Evolutionary conservation across 306 rosid species (phyloP).

Genomic region (Canavalia ensiformis): DNA sequence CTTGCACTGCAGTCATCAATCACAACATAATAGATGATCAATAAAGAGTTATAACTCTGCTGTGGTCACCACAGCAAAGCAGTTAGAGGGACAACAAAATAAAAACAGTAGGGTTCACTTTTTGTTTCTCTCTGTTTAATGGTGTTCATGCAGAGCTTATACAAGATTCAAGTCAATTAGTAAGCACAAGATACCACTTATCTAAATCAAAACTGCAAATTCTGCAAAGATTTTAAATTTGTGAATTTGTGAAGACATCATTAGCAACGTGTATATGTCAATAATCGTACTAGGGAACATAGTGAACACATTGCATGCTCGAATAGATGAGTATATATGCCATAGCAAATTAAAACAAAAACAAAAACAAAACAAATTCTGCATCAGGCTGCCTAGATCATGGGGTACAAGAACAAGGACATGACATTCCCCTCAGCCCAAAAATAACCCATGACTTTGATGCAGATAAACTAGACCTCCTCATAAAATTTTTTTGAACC

Average conservation of each 20-base stretch:
- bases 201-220: background rate
- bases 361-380: background rate
- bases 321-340: background rate
- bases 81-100: background rate
- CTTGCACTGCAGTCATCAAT: conserved; percentile 68
- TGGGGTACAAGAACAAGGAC: background rate
- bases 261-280: background rate
- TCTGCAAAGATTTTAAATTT: background rate
- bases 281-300: background rate
- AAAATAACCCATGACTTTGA: conserved; percentile 16
- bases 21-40: conserved; percentile 35
- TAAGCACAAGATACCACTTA: background rate
- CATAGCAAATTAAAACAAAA: background rate
- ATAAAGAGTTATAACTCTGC: conserved; percentile 9
- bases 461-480: conserved; percentile 2
- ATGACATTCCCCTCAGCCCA: background rate
- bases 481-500: no score
- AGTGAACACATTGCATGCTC: background rate
- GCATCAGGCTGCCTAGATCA: conserved; percentile 5
- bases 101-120: conserved; percentile 1
- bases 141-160: background rate
- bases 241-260: background rate
- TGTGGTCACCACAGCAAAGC: background rate
- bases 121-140: background rate
- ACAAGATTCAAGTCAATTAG: conserved; percentile 6